These are phyloP conservation scores for Mycena vitilis DNA, from an alignment of 768 basidiomycete species.

Conservation along the genomic window DNA sequence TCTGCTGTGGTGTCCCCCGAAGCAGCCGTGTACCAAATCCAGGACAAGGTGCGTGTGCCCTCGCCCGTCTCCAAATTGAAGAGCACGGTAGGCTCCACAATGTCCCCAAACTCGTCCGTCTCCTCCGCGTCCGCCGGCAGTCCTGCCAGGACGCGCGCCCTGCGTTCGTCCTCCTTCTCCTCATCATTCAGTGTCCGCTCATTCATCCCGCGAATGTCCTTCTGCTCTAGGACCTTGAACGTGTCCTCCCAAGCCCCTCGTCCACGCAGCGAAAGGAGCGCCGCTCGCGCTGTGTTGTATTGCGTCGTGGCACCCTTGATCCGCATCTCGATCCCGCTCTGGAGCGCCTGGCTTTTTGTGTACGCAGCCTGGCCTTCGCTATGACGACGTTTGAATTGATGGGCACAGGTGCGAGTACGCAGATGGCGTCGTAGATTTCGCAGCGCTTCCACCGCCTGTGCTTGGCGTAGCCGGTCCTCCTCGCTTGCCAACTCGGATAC, in stretches of 20 bases:
- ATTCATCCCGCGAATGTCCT: slow-evolving; percentile 14
- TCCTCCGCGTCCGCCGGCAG: not conserved
- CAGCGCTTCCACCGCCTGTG: slow-evolving; percentile 35
- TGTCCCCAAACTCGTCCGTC: slow-evolving; percentile 4
- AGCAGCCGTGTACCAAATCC: slow-evolving; percentile 7
- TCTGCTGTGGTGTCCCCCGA: not conserved
- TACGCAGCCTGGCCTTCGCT: slow-evolving; percentile 32
- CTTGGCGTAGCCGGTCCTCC: slow-evolving; percentile 37
- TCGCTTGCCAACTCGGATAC: slow-evolving; percentile 29
- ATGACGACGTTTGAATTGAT: slow-evolving; percentile 35
- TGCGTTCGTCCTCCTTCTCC: slow-evolving; percentile 14
- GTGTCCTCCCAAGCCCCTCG: slow-evolving; percentile 31
- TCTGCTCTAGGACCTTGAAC: slow-evolving; percentile 17
- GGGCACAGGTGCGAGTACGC: slow-evolving; percentile 32
- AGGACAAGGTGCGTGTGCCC: not conserved
- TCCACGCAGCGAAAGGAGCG: slow-evolving; percentile 23
- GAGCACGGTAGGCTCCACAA: not conserved
- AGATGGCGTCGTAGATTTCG: slow-evolving; percentile 36
- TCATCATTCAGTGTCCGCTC: slow-evolving; percentile 6
- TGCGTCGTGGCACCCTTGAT: slow-evolving; percentile 1
- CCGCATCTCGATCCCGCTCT: slow-evolving; percentile 32
- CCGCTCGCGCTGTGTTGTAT: slow-evolving; percentile 16
- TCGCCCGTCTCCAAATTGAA: slow-evolving; percentile 16
- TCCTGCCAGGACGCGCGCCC: not conserved
- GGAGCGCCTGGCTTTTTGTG: slow-evolving; percentile 29